Evolutionary conservation across 2,329 filamentous ascomycete species (phyloP), one percentile per base, ranked within the genome.

Genomic region (Aspergillus persii): DNA sequence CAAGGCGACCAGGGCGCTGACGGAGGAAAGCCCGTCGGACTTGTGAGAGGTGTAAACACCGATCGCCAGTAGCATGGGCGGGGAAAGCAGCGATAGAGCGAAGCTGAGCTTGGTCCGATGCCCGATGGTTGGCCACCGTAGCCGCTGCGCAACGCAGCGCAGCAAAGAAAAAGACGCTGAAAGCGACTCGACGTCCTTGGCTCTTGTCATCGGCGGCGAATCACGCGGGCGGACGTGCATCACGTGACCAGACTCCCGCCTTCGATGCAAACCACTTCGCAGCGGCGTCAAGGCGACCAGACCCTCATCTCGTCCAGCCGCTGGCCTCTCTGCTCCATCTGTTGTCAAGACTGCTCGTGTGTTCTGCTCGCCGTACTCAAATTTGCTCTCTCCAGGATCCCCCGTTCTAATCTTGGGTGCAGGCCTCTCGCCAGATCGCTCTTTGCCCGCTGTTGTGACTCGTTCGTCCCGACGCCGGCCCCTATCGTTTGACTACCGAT

Each of bases 191-290:
- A 41, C 53, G 52, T 63, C 61, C 67, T 71, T 71, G 69, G 69
- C 69, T 33, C 39, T 50, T 49, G 44, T 50, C 53, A 53, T 36
- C 39, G 44, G 36, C 54, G 59, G 54, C 69, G 65, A 72, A 72
- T 72, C 65, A 70, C 60, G 63, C 62, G 59, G 57, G 60, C 61
- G 47, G 60, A 63, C 58, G 59, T 53, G 62, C 50, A 44, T 67
- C 72, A 74, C 71, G 69, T 75, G 72, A 74, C 44, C 29, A 63
- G 61, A 73, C 72, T 73, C 70, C 71, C 71, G 74, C 73, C 72
- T 71, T 75, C 66, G 71, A 74, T 72, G 72, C 74, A 76, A 76
- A 75, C 71, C 71, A 69, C 69, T 69, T 71, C 64, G 60, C 62
- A 65, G 64, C 66, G 62, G 64, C 66, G 62, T 64, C 66, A 63